Base-by-base conservation (phyloP, 441 rosid species). In the Gossypium aridum region DNA sequence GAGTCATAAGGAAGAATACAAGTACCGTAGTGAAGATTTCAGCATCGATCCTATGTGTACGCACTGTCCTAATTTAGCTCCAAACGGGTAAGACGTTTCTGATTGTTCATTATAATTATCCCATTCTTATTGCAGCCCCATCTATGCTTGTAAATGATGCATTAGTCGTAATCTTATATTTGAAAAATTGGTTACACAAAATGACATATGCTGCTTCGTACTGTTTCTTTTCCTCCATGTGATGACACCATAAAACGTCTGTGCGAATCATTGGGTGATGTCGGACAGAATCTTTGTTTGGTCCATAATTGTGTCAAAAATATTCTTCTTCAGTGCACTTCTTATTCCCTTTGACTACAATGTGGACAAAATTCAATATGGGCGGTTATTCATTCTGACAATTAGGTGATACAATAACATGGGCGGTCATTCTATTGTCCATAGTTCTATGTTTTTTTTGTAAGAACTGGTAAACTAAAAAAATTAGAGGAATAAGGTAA, bases 31-130 rank as follows among this genome's bases (percentile, higher is more conserved):
- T 74, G 85, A 86, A 70, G 92, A 86, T 82, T 91, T 90, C 82
- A 83, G 79, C 83, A 83, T 82, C 23, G 97, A 93, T 85, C 94
- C 95, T 66, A 74, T 92, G 94, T 96, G 97, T 80, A 87, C 95
- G 4, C 89, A 92, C 79, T 92, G 99, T 85, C 96, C 97, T 39
- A 79, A 86, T 81, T 80, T 90, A 80, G 89, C 81, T 74, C 99
- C 97, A 7, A 83, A 87, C 72, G 96, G 98, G 97, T 93, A 82
- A 77, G 81, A 54, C 13, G 54, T 25, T 53, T 49, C 16, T 26
- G 16, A 28, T 16, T 17, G 60, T 49, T 47, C 22, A 67, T 26
- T 53, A 5, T 66, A 67, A 49, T 55, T 31, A 28, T 59, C 13
- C 34, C 3, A 10, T 31, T 26, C 28, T 54, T 25, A 5, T 49